Base-by-base conservation (phyloP, 805 yeast genomes). In the Diddensiella transvaalensis region DNA sequence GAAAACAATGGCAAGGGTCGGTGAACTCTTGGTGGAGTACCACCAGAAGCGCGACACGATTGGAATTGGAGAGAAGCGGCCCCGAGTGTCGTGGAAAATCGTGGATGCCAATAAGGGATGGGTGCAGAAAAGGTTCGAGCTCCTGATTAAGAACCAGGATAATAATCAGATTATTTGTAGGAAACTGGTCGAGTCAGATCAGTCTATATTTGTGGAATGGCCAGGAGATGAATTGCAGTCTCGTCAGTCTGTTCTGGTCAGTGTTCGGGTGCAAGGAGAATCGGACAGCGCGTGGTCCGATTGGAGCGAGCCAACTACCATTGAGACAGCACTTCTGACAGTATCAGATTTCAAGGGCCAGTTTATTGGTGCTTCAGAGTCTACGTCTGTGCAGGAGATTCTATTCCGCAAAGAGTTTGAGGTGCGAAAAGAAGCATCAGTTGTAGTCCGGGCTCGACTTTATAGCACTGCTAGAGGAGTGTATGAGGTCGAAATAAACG, bases 401-500 rank as follows among this genome's bases (percentile, higher is more conserved):
- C 40, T 43, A 13, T 43, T 43, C 22, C 26, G 46, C 6, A 43
- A 33, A 22, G 4, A 21, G 10, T 41, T 36, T n/a, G 21, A 19
- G 11, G 4, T 36, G 13, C 15, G 35, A 2, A 22, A 19, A 3
- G 21, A 35, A 2, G 8, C 17, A 13, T n/a, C n/a, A n/a, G 17
- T 3, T 8, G 19, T 47, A 15, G 41, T 4, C 6, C 22, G 15
- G 15, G 49, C 46, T 3, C 29, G 49, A 24, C 49, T 59, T 21
- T 59, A 54, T 41, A 56, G 58, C 19, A 56, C 63, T 13, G 61
- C 63, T 8, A 32, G 47, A 24, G 63, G 63, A 13, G 50, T 55
- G 15, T 60, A 60, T 46, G 56, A 60, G 42, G 44, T 56, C 15
- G 60, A 58, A 38, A 44, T 60, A 30, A 60, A 60, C 40, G 64